Percentiles rank a stretch among this genome's conserved stretches.
phyloP scores from a whole-genome alignment of 371 early-diverging fungal species.

The Mortierella sp. region DNA sequence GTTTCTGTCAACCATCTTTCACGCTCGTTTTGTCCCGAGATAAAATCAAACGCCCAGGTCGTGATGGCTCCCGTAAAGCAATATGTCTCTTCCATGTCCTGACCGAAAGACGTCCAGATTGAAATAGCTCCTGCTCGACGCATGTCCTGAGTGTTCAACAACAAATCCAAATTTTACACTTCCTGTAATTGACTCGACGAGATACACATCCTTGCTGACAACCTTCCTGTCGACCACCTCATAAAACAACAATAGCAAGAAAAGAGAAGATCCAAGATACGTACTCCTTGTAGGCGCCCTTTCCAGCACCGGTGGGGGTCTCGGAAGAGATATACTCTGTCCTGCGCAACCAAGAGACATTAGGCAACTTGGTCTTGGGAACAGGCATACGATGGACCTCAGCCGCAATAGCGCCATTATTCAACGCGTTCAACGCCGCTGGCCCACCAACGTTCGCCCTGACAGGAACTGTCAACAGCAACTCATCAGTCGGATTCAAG shows the following conservation, averaged over 20 bases:
- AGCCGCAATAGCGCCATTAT: conserved; percentile 1
- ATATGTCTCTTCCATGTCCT: too few species aligned
- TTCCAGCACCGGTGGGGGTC: conserved; percentile 50
- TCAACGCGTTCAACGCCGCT: not conserved
- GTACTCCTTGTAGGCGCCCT: conserved; percentile 50
- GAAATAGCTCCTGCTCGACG: too few species aligned
- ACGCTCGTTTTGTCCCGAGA: too few species aligned
- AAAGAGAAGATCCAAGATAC: not conserved
- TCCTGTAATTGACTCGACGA: too few species aligned
- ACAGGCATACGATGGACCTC: conserved; percentile 18
- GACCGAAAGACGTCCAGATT: too few species aligned
- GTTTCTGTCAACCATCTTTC: too few species aligned
- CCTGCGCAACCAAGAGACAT: conserved; percentile 77
- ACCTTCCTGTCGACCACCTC: too few species aligned
- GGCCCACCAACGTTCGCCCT: conserved; percentile 10
- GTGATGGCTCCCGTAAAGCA: too few species aligned
- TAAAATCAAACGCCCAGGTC: too few species aligned
- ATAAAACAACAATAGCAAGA: not conserved
- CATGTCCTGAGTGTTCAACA: too few species aligned
- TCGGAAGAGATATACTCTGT: conserved; percentile 75
- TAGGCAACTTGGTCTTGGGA: conserved; percentile 45
- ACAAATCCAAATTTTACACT: too few species aligned
- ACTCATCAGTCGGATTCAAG: conserved; percentile 48
- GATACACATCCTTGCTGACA: too few species aligned
- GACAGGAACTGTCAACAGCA: conserved; percentile 33